Evolutionary conservation across 169 alveolate genomes (phyloP).

Genomic region (Plasmodium chabaudi): DNA sequence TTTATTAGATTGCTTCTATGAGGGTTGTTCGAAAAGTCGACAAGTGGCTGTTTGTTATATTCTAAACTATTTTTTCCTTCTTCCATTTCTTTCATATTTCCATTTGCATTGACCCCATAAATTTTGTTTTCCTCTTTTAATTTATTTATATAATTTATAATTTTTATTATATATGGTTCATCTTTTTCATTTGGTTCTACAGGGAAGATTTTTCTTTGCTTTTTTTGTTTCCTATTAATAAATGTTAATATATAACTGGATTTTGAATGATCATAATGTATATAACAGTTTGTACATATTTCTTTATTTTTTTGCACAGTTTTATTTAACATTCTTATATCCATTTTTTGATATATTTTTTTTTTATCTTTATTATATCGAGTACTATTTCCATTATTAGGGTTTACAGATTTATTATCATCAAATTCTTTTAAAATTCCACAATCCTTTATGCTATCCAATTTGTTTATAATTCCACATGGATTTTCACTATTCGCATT

Average conservation of each 20-base stretch:
- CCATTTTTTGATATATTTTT: conserved; percentile 68
- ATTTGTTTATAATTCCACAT: background rate
- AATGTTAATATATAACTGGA: conserved; percentile 67
- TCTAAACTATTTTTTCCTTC: background rate
- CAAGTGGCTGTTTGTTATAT: too few relatives aligned
- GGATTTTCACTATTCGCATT: background rate
- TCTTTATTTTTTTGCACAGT: conserved; percentile 71
- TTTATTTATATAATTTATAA: conserved; percentile 63
- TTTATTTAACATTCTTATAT: conserved; percentile 67
- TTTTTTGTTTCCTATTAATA: conserved; percentile 73
- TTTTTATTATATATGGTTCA: conserved; percentile 56
- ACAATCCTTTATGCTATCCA: too few relatives aligned
- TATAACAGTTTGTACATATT: conserved; percentile 58
- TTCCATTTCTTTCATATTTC: background rate
- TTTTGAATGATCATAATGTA: conserved; percentile 69
- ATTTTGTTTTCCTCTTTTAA: conserved; percentile 56
- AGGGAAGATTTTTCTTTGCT: conserved; percentile 73
- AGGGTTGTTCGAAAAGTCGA: too few relatives aligned
- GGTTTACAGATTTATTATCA: too few relatives aligned
- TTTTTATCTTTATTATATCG: conserved; percentile 40
- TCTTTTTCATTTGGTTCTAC: conserved; percentile 71
- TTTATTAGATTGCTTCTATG: too few relatives aligned
- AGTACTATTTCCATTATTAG: background rate
- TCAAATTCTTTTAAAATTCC: too few relatives aligned
- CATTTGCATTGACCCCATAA: conserved; percentile 24